Conservation (phyloP, 2,329 filamentous ascomycete genomes). For the Periconia digitata region DNA sequence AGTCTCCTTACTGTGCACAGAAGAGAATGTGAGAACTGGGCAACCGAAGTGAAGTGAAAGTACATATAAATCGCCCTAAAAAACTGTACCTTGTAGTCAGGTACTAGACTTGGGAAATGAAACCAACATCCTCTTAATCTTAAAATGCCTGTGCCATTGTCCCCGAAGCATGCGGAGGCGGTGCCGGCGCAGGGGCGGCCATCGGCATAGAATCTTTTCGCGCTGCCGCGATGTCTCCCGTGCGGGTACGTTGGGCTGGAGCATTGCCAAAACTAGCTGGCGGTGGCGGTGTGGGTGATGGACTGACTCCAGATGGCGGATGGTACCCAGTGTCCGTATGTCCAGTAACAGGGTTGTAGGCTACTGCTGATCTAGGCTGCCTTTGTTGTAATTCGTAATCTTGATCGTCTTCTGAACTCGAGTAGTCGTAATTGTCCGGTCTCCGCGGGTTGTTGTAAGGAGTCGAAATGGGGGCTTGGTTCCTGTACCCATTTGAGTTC, state of each 20-base stretch:
- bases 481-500: slow-evolving; percentile 35
- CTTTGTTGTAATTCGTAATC: slow-evolving; percentile 39
- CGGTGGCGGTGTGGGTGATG: slow-evolving; percentile 36
- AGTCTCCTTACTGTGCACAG: background rate
- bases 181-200: slow-evolving; percentile 18
- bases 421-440: slow-evolving; percentile 41
- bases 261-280: slow-evolving; percentile 16
- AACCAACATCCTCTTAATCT: too few relatives aligned
- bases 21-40: too few relatives aligned
- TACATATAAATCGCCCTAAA: too few relatives aligned
- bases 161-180: slow-evolving; percentile 31
- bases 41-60: too few relatives aligned
- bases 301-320: slow-evolving; percentile 29
- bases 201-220: slow-evolving; percentile 21
- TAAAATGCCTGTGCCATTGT: slow-evolving; percentile 20
- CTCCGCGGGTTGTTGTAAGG: slow-evolving; percentile 33
- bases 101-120: too few relatives aligned
- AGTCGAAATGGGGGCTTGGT: slow-evolving; percentile 34
- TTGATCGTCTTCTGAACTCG: slow-evolving; percentile 43
- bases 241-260: slow-evolving; percentile 9
- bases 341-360: slow-evolving; percentile 38
- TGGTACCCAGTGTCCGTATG: slow-evolving; percentile 42
- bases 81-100: too few relatives aligned
- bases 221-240: slow-evolving; percentile 30
- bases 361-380: slow-evolving; percentile 16